Conservation (phyloP, 1,139 yeast species). For the Taiozyma sp. region DNA sequence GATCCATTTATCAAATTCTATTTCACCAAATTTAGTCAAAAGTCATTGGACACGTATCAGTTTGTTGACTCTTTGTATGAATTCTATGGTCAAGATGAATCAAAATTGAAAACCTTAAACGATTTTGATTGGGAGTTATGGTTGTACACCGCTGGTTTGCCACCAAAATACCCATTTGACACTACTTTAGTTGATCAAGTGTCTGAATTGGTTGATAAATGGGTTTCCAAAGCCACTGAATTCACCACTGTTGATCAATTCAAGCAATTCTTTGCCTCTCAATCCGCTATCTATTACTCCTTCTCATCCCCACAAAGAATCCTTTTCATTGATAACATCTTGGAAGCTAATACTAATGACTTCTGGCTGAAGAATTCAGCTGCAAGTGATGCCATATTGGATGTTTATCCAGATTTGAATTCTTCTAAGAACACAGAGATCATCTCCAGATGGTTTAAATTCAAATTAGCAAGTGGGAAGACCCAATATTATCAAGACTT, state of each 20-base stretch:
- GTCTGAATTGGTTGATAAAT: constrained; percentile 56
- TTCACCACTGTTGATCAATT: constrained; percentile 22
- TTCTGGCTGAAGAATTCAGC: constrained; percentile 25
- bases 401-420: constrained; percentile 26
- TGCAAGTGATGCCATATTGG: constrained; percentile 27
- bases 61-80: constrained; percentile 74
- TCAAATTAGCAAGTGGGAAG: constrained; percentile 50
- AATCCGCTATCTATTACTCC: constrained; percentile 31
- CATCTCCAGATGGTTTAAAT: constrained; percentile 68
- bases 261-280: constrained; percentile 23
- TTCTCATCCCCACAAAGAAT: constrained; percentile 77
- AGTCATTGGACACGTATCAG: constrained; percentile 76
- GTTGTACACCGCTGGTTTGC: constrained; percentile 81
- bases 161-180: constrained; percentile 80
- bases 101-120: constrained; percentile 48
- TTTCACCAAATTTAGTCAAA: constrained; percentile 62
- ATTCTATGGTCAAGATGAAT: constrained; percentile 33
- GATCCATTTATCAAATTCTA: constrained; percentile 80
- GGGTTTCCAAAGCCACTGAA: constrained; percentile 39
- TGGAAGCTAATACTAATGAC: constrained; percentile 24
- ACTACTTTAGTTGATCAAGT: constrained; percentile 75
- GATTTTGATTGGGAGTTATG: constrained; percentile 79
- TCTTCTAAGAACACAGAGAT: constrained; percentile 74
- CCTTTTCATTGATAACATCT: constrained; percentile 71
- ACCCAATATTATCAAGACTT: constrained; percentile 43